Evolutionary conservation across 768 basidiomycete genomes (phyloP).

Genomic region (Auricularia auricula-judae): DNA sequence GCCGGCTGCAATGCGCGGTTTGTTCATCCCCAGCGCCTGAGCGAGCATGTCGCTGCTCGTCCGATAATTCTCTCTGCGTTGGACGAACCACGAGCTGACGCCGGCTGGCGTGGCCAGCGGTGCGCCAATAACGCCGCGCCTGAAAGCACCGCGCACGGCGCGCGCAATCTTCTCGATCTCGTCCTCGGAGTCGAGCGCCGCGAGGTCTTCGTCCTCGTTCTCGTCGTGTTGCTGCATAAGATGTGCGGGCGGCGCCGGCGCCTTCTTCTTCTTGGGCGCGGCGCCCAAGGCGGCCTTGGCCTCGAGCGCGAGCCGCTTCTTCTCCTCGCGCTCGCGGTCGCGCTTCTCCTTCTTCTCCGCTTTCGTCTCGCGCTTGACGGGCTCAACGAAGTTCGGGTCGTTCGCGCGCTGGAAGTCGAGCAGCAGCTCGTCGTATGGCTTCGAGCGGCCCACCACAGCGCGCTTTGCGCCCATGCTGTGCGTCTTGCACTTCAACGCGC

Average conservation of each 20-base stretch:
- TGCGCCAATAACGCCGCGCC: conserved; percentile 46
- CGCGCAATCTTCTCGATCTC: conserved; percentile 68
- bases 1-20: neutral
- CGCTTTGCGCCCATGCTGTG: conserved; percentile 97
- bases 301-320: conserved; percentile 60
- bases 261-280: conserved; percentile 46
- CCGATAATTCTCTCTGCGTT: conserved; percentile 51
- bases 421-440: conserved; percentile 74
- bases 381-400: conserved; percentile 83
- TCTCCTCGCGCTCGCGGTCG: conserved; percentile 71
- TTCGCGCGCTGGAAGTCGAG: conserved; percentile 85
- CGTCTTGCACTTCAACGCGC: conserved; percentile 94
- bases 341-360: conserved; percentile 80
- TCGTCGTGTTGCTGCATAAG: conserved; percentile 28
- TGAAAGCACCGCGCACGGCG: conserved; percentile 44
- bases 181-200: conserved; percentile 74
- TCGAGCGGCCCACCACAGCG: conserved; percentile 75
- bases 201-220: conserved; percentile 43
- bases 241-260: conserved; percentile 31
- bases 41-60: conserved; percentile 48
- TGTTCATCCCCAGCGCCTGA: conserved; percentile 30
- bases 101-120: conserved; percentile 67
- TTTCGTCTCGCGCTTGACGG: conserved; percentile 76
- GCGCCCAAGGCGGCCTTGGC: conserved; percentile 47
- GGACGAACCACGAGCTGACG: conserved; percentile 60